Conservation (phyloP, 352 stramenopile species). For the Phytophthora cactorum region DNA sequence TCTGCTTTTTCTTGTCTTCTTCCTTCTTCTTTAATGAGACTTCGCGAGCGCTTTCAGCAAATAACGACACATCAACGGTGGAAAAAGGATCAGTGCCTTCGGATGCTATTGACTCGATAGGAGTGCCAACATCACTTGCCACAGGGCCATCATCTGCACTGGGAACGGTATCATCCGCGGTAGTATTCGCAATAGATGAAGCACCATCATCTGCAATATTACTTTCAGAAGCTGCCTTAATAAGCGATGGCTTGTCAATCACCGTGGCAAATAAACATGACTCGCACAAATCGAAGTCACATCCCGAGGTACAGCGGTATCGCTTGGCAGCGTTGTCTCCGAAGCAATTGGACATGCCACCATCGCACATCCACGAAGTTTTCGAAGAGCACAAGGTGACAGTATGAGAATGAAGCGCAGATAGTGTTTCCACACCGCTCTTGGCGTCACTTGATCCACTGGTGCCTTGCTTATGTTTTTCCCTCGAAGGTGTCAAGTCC, state of each 20-base stretch:
- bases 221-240: slow-evolving; percentile 8
- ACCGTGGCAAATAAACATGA: slow-evolving; percentile 56
- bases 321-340: slow-evolving; percentile 60
- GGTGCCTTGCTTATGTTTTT: slow-evolving; percentile 7
- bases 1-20: slow-evolving; percentile 20
- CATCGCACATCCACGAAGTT: slow-evolving; percentile 82
- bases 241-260: slow-evolving; percentile 29
- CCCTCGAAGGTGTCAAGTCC: slow-evolving; percentile 38
- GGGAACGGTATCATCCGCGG: slow-evolving; percentile 5
- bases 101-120: slow-evolving; percentile 10
- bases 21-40: slow-evolving; percentile 28
- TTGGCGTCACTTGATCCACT: slow-evolving; percentile 13
- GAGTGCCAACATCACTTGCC: neutral
- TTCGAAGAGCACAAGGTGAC: slow-evolving; percentile 52
- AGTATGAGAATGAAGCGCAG: slow-evolving; percentile 62
- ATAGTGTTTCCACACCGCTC: slow-evolving; percentile 35
- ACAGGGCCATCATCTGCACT: slow-evolving; percentile 1
- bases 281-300: slow-evolving; percentile 82
- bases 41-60: slow-evolving; percentile 34
- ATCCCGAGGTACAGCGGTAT: slow-evolving; percentile 70
- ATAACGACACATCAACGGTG: slow-evolving; percentile 41
- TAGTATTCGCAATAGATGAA: slow-evolving; percentile 4
- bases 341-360: slow-evolving; percentile 54
- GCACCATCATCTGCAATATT: slow-evolving; percentile 7
- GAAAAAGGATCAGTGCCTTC: slow-evolving; percentile 40